Base-by-base conservation (phyloP, 2,329 filamentous ascomycete genomes). In the Tolypocladium pustulatum region DNA sequence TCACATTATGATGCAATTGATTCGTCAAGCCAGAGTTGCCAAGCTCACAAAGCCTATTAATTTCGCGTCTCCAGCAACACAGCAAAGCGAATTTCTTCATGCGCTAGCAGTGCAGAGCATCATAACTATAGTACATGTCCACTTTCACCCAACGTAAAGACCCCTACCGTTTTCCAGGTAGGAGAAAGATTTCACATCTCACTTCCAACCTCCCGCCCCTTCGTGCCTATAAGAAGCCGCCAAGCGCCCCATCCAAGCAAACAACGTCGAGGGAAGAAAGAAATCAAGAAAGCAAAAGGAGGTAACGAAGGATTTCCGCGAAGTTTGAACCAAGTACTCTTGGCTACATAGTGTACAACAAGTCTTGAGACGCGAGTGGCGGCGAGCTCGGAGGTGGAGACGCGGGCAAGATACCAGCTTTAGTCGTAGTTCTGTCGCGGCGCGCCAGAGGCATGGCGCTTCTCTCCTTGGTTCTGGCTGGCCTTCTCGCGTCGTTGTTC, bases 401-500 rank as follows among this genome's bases (percentile, higher is more conserved):
- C 37, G 30, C 40, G 22, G n/a, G 30, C 22, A 25, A 25, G 22
- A n/a, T 15, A 34, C 32, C 30, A 5, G 4, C 9, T 7, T 61
- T 72, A 71, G 51, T 75, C 72, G 32, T 66, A 61, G 52, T 61
- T 61, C 62, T 72, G 71, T 66, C 72, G 75, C 49, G 68, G 66
- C 27, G 61, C 56, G 60, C 64, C 66, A 20, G 65, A 60, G 27
- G 61, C 54, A 57, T 72, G 69, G 43, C 74, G 73, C 62, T 76
- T 76, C 59, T 76, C 74, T 62, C 71, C 68, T 58, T 75, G 72
- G 61, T 77, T 74, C 64, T 83, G 79, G 59, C 74, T 73, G 22
- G 78, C 81, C 75, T 96, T 96, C 69, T 96, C 91, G 65, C 93
- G 90, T 62, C 92, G 88, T 58, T 90, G 90, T 73, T 96, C 91